Base-by-base conservation (phyloP, 169 alveolate genomes). In the Theileria orientalis region DNA sequence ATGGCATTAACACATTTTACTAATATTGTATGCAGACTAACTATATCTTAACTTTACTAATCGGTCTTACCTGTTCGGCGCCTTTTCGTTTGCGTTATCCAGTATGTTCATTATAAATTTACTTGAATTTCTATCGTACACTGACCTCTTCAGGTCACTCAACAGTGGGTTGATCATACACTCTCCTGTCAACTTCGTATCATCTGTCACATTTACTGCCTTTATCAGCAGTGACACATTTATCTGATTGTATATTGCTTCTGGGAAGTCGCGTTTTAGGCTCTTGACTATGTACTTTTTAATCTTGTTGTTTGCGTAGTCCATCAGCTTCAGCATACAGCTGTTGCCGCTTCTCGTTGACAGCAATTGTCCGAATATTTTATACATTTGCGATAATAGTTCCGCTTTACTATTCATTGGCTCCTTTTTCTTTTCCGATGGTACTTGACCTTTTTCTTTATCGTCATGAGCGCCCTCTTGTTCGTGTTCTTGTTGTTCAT, bases 291-390 rank as follows among this genome's bases (percentile, higher is more conserved):
- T 66, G 3, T 57, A 23, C 64, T 82, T 82, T n/a, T 83, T 42
- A 47, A 67, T 40, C 82, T 82, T 82, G 40, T 59, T 67, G 47
- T 64, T 73, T 44, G 89, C 85, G 37, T 82, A 74, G 37, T 83
- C 85, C 27, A 51, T 70, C 40, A 82, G 57, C 30, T 66, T 59
- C n/a, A 83, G 64, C 29, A 74, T 29, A 2, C 63, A 52, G 42
- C 46, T 37, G 52, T 57, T 74, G 32, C 89, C 89, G 32, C 61
- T 79, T 16, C 87, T 51, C 29, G 87, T 79, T 14, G 87, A 72
- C 54, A 79, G 42, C 59, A 79, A 63, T 46, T 79, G 87, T 0
- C 83, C 87, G 19, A 70, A 79, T 29, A 79, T 74, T 29, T 52
- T 52, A 49, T 60, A 19, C 5, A 79, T 32, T 25, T 64, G 77